A percentile compares a stretch with the other conserved stretches of the same genome.
These are phyloP conservation scores for Neonectria coccinea DNA, from an alignment of 2,329 filamentous ascomycete genomes.

Conservation along the genomic window DNA sequence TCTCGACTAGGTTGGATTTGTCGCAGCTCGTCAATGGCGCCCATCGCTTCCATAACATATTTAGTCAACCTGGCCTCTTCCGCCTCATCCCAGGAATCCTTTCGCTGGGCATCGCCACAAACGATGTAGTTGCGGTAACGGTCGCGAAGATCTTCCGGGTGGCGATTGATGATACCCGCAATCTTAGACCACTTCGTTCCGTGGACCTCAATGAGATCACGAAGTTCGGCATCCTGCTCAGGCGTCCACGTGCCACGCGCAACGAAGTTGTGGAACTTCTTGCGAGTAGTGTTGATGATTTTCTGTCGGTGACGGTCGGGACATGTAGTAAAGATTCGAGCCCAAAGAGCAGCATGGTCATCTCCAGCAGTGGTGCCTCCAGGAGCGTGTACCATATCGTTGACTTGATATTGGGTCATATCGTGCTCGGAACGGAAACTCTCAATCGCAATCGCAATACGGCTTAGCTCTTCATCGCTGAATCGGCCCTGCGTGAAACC, in stretches of 20 bases:
- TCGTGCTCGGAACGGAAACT: conserved; percentile 57
- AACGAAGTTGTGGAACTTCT: conserved; percentile 74
- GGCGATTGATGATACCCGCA: conserved; percentile 70
- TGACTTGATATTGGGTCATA: conserved; percentile 60
- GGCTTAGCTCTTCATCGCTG: conserved; percentile 56
- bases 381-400: conserved; percentile 56
- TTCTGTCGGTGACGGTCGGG: conserved; percentile 65
- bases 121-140: conserved; percentile 77
- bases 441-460: conserved; percentile 57
- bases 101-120: conserved; percentile 64
- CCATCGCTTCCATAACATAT: conserved; percentile 65
- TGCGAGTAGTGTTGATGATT: conserved; percentile 67
- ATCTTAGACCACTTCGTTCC: conserved; percentile 72
- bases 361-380: conserved; percentile 52
- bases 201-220: conserved; percentile 50
- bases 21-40: conserved; percentile 57
- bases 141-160: conserved; percentile 74
- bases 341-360: conserved; percentile 61
- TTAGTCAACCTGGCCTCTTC: conserved; percentile 68
- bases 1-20: conserved; percentile 48
- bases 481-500: conserved; percentile 57
- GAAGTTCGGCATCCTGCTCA: conserved; percentile 53
- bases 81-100: conserved; percentile 68
- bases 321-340: conserved; percentile 58
- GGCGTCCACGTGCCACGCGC: conserved; percentile 61